These are phyloP conservation scores for Linum usitatissimum DNA, from an alignment of 345 rosid genomes.

Conservation along the genomic window DNA sequence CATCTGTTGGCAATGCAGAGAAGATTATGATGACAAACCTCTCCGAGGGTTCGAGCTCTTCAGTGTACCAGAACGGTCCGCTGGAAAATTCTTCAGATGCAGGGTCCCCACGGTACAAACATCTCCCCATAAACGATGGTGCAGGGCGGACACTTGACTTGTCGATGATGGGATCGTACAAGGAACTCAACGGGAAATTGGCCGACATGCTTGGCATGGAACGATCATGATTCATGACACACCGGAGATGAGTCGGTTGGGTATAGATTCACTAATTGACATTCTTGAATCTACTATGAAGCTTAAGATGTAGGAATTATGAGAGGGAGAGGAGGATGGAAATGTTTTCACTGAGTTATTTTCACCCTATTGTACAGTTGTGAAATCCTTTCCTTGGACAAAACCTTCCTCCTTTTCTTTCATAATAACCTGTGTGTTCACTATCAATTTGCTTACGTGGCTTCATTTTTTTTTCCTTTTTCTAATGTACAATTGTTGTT, in stretches of 20 bases:
- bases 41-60: conserved; percentile 53
- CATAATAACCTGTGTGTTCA: background rate
- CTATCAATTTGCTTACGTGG: too few relatives aligned
- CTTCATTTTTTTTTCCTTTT: too few relatives aligned
- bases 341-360: background rate
- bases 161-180: conserved; percentile 56
- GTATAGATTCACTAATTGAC: conserved; percentile 19
- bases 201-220: conserved; percentile 70
- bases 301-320: conserved; percentile 48
- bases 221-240: conserved; percentile 48
- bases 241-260: conserved; percentile 84
- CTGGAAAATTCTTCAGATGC: conserved; percentile 54
- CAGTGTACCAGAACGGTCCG: conserved; percentile 27
- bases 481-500: too few relatives aligned
- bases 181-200: conserved; percentile 55
- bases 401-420: conserved; percentile 3
- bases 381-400: conserved; percentile 3
- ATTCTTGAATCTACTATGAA: conserved; percentile 26
- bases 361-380: conserved; percentile 30
- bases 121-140: conserved; percentile 39
- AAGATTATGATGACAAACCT: conserved; percentile 29
- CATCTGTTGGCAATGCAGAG: conserved; percentile 38
- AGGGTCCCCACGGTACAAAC: conserved; percentile 50
- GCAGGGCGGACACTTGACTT: conserved; percentile 81
- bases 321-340: conserved; percentile 2